These are phyloP conservation scores for Eimeria sp. DNA, from an alignment of 169 alveolate species.

Conservation along the genomic window DNA sequence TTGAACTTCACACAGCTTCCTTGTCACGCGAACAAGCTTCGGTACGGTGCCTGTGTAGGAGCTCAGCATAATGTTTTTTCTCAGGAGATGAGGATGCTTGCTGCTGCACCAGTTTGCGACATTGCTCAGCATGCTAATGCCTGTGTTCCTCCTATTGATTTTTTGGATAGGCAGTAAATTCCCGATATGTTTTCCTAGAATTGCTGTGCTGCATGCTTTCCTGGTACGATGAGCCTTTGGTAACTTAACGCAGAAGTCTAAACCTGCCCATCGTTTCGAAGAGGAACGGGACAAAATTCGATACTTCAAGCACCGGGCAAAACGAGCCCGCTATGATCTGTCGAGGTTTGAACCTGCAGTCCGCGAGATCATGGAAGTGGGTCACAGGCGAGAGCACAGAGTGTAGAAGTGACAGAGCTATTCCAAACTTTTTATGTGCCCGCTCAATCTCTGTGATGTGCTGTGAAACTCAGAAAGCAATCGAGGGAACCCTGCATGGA, in stretches of 20 bases:
- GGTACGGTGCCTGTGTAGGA: neutral
- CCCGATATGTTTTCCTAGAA: neutral
- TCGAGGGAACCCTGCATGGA: constrained; percentile 78
- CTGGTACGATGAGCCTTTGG: neutral
- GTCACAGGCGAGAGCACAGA: neutral
- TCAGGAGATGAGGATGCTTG: neutral
- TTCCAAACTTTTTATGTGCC: neutral
- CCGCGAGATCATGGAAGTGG: constrained; percentile 82
- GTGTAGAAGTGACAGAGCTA: neutral
- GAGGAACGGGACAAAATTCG: constrained; percentile 69
- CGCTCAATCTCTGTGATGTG: constrained; percentile 4
- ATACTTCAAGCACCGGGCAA: constrained; percentile 82
- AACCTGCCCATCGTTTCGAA: constrained; percentile 79
- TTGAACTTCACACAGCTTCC: constrained; percentile 62
- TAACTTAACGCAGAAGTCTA: constrained; percentile 61
- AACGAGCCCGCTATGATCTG: constrained; percentile 76
- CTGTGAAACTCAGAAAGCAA: constrained; percentile 42
- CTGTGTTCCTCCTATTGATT: neutral
- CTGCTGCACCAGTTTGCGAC: neutral
- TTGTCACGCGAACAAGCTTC: constrained; percentile 58
- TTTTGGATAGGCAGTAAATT: neutral
- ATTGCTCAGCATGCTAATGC: neutral
- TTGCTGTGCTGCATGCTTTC: neutral
- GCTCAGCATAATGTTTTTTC: neutral
- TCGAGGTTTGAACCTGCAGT: constrained; percentile 84